Conservation (phyloP, 768 basidiomycete genomes). For the Trametes punicea region DNA sequence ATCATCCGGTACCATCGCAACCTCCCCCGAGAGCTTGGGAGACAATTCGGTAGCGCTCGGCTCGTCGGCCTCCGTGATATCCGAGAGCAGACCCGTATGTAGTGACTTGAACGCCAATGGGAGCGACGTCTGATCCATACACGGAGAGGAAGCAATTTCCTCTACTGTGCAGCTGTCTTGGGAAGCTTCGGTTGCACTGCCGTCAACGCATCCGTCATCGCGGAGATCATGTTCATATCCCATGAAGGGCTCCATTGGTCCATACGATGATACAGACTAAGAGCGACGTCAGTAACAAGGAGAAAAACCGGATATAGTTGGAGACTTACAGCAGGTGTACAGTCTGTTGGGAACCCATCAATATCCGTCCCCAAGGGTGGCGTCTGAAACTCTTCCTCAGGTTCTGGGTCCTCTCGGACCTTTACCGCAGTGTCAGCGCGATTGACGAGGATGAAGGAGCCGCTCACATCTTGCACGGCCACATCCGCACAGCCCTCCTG, state of each 20-base stretch:
- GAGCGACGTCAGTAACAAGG: no score
- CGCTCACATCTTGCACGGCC: not conserved
- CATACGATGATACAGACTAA: no score
- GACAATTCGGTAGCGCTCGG: not conserved
- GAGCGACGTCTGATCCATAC: not conserved
- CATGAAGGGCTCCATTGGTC: no score
- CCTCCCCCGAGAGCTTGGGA: not conserved
- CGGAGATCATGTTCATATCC: no score
- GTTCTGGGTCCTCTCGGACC: not conserved
- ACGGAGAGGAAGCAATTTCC: not conserved
- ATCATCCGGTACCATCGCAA: not conserved
- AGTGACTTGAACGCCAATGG: not conserved
- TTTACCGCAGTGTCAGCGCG: not conserved
- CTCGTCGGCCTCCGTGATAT: slow-evolving; percentile 13
- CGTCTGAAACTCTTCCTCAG: slow-evolving; percentile 1
- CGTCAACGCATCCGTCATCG: no score
- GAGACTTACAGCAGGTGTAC: not conserved
- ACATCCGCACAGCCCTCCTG: no score
- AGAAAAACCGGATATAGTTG: no score
- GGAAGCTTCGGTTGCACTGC: no score
- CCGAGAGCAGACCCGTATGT: slow-evolving; percentile 10
- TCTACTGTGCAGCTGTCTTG: not conserved
- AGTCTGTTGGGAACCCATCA: not conserved
- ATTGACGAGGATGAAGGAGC: slow-evolving; percentile 8
- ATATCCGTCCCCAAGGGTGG: not conserved